Evolutionary conservation across 495 filamentous ascomycete genomes (phyloP).

Genomic region (Saxophila tyrrhenica): DNA sequence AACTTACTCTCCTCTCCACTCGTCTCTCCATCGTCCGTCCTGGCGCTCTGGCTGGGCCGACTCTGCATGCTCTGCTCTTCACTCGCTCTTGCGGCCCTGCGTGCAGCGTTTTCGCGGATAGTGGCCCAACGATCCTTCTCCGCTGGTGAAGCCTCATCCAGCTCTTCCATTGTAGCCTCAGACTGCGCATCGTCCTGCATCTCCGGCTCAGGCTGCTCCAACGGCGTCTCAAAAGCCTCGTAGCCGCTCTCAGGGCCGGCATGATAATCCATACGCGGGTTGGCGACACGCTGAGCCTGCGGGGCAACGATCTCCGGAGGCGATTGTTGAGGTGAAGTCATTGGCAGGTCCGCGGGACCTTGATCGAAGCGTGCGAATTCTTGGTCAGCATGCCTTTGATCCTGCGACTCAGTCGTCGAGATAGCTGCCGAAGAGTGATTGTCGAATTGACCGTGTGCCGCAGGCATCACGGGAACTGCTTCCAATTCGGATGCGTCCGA

Average conservation of each 20-base stretch:
- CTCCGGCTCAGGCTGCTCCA: neutral
- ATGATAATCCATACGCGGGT: conserved; percentile 1
- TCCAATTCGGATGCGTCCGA: neutral
- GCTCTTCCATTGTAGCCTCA: conserved; percentile 21
- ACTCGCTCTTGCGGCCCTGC: conserved; percentile 48
- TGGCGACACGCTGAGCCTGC: conserved; percentile 9
- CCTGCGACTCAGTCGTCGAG: conserved; percentile 48
- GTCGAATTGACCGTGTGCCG: conserved; percentile 39
- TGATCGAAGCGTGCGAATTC: conserved; percentile 82
- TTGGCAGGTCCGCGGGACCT: conserved; percentile 78
- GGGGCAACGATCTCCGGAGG: conserved; percentile 12
- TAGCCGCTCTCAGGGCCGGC: neutral
- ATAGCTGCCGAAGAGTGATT: conserved; percentile 37
- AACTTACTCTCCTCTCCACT: conserved; percentile 92
- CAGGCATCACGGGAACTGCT: conserved; percentile 11
- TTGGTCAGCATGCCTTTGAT: conserved; percentile 51
- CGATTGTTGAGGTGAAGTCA: conserved; percentile 21
- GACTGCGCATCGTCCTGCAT: conserved; percentile 6
- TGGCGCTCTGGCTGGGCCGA: conserved; percentile 39
- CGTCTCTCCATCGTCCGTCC: conserved; percentile 69
- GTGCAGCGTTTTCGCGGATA: conserved; percentile 86
- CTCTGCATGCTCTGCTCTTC: conserved; percentile 47
- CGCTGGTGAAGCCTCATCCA: conserved; percentile 27
- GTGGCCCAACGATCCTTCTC: conserved; percentile 75
- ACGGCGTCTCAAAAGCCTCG: neutral